These are phyloP conservation scores for Hibiscus syriacus DNA, from an alignment of 345 rosid species.

Conservation along the genomic window DNA sequence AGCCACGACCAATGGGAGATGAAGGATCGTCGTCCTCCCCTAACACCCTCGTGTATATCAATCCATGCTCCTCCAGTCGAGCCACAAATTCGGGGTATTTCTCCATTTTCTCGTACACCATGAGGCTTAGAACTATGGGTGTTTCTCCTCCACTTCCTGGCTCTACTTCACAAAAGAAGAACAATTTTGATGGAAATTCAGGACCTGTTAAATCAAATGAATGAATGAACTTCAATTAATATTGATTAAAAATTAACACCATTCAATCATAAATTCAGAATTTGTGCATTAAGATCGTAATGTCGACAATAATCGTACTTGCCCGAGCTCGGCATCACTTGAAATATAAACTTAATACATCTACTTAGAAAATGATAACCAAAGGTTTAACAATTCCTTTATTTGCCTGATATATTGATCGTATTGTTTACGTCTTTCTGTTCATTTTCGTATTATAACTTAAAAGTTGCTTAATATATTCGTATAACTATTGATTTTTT, in stretches of 20 bases:
- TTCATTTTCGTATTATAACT: too few relatives aligned
- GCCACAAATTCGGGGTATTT: slow-evolving; percentile 60
- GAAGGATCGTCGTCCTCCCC: slow-evolving; percentile 79
- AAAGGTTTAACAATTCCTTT: too few relatives aligned
- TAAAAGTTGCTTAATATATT: too few relatives aligned
- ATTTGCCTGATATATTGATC: too few relatives aligned
- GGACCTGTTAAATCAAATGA: slow-evolving; percentile 37
- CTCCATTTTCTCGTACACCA: slow-evolving; percentile 70
- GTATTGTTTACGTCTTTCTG: too few relatives aligned
- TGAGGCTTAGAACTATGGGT: slow-evolving; percentile 77
- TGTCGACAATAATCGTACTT: too few relatives aligned
- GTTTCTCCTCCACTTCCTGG: slow-evolving; percentile 89
- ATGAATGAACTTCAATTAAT: background rate
- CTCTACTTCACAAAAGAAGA: slow-evolving; percentile 86
- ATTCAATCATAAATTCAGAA: background rate
- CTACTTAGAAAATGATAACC: too few relatives aligned
- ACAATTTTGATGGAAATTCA: slow-evolving; percentile 81
- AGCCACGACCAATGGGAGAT: slow-evolving; percentile 86
- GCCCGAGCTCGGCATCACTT: too few relatives aligned
- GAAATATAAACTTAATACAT: too few relatives aligned
- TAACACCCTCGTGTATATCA: slow-evolving; percentile 58
- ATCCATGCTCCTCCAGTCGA: slow-evolving; percentile 59
- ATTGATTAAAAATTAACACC: background rate
- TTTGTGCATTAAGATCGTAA: background rate
- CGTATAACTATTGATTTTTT: too few relatives aligned